Conservation (phyloP, 108 stramenopile genomes). For the Seminavis robusta region DNA sequence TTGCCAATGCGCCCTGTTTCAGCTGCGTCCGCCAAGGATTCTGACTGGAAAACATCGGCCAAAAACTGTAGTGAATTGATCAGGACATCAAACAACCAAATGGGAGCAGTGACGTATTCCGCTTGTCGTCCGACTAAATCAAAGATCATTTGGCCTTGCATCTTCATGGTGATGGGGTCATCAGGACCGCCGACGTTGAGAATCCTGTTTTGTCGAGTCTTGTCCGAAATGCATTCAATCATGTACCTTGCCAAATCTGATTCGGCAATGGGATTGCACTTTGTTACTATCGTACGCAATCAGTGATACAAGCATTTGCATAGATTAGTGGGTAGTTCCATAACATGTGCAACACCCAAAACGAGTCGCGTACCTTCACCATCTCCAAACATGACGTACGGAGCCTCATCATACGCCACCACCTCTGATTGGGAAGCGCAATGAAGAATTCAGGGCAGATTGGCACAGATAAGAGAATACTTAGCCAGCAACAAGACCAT, state of each 20-base stretch:
- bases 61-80: constrained; percentile 84
- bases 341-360: too few species aligned
- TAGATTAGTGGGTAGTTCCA: too few species aligned
- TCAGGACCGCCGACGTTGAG: constrained; percentile 93
- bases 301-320: too few species aligned
- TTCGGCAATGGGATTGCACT: constrained; percentile 94
- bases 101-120: constrained; percentile 77
- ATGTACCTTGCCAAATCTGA: constrained; percentile 88
- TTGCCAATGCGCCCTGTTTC: constrained; percentile 94
- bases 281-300: too few species aligned
- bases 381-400: constrained; percentile 95
- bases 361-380: constrained; percentile 85
- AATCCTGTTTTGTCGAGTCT: constrained; percentile 58
- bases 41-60: constrained; percentile 61
- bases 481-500: too few species aligned
- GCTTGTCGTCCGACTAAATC: constrained; percentile 78
- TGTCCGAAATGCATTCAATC: constrained; percentile 79
- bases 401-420: constrained; percentile 86
- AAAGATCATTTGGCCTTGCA: constrained; percentile 87
- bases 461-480: too few species aligned
- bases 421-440: too few species aligned
- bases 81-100: constrained; percentile 89
- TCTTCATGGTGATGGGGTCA: constrained; percentile 88
- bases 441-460: too few species aligned
- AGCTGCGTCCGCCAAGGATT: constrained; percentile 83